Evolutionary conservation across 1,284 basidiomycete species (phyloP), one percentile per base, ranked within the genome.

Genomic region (Heterobasidion irregulare): DNA sequence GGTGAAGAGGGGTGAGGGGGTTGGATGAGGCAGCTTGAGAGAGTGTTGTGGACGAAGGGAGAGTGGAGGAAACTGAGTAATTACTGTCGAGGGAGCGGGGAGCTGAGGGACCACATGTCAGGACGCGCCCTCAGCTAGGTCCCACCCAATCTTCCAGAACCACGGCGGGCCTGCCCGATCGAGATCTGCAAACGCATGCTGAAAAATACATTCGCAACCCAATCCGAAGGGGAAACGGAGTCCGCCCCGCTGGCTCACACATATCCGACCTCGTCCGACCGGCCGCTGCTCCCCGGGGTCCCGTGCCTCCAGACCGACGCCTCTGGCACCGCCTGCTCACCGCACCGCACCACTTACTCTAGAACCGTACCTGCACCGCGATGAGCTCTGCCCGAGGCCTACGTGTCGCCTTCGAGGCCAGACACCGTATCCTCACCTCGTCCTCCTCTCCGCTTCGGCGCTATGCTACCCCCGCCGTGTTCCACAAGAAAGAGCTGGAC

Each of bases 401-500:
- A 32, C 41, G 45, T 48, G 36, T 50, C 36, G 35, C 49, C 41
- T 47, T 53, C 18, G 47, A 54, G 53, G 50, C 54, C 0, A 44
- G 34, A 18, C 45, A 53, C 6, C 53, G 16, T 8, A 15, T 43
- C 19, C 56, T 50, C 18, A 8, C 44, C 13, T 13, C 48, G 36
- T 43, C 51, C 38, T 56, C 63, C 41, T 72, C 73, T 61, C 13
- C 36, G 13, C 36, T 45, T n/a, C 34, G 68, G 47, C 55, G 59
- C 32, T 70, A 70, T 56, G 66, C 73, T 34, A 67, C 69, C 26
- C 62, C 69, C 60, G 57, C 65, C 52, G 46, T 61, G 45, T 50
- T 46, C 57, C 46, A 51, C 16, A 60, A 63, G 8, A 63, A 75
- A 49, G 78, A 83, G 57, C 69, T 68, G 36, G 85, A 89, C 65